These are phyloP conservation scores for Ceratocystis harringtonii DNA, from an alignment of 2,329 filamentous ascomycete species.

Conservation along the genomic window DNA sequence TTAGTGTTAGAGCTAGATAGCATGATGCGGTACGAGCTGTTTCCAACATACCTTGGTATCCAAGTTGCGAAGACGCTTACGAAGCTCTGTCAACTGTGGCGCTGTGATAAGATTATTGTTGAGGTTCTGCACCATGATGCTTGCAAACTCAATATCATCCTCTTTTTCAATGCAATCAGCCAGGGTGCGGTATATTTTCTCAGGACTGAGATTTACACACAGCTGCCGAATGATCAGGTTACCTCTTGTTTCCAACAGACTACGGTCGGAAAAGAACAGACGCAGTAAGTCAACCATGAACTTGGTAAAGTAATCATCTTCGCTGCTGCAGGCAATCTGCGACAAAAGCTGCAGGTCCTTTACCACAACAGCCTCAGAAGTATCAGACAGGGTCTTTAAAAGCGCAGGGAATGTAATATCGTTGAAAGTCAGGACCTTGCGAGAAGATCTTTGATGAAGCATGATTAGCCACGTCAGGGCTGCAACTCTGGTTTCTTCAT, in stretches of 20 bases:
- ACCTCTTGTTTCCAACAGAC: slow-evolving; percentile 77
- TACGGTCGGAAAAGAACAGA: slow-evolving; percentile 85
- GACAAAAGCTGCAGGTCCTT: slow-evolving; percentile 86
- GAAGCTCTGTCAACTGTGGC: slow-evolving; percentile 77
- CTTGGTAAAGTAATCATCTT: slow-evolving; percentile 92
- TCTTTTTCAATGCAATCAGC: slow-evolving; percentile 96
- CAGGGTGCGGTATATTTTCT: slow-evolving; percentile 87
- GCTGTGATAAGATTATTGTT: slow-evolving; percentile 99
- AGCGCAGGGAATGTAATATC: slow-evolving; percentile 93
- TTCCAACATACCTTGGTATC: slow-evolving; percentile 53
- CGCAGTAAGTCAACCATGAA: slow-evolving; percentile 97
- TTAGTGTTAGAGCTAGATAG: background rate
- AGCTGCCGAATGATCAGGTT: slow-evolving; percentile 94
- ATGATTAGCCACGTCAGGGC: slow-evolving; percentile 94
- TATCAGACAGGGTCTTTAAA: slow-evolving; percentile 89
- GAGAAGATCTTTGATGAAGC: slow-evolving; percentile 87
- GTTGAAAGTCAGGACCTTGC: slow-evolving; percentile 87
- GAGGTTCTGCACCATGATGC: slow-evolving; percentile 98
- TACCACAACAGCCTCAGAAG: slow-evolving; percentile 87
- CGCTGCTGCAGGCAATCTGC: slow-evolving; percentile 90
- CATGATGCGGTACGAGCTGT: background rate
- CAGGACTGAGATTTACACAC: slow-evolving; percentile 81
- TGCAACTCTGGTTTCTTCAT: slow-evolving; percentile 87
- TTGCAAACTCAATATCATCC: slow-evolving; percentile 95
- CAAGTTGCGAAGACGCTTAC: slow-evolving; percentile 77